Conservation (phyloP, 2,329 filamentous ascomycete genomes). For the Alternaria tenuissima region DNA sequence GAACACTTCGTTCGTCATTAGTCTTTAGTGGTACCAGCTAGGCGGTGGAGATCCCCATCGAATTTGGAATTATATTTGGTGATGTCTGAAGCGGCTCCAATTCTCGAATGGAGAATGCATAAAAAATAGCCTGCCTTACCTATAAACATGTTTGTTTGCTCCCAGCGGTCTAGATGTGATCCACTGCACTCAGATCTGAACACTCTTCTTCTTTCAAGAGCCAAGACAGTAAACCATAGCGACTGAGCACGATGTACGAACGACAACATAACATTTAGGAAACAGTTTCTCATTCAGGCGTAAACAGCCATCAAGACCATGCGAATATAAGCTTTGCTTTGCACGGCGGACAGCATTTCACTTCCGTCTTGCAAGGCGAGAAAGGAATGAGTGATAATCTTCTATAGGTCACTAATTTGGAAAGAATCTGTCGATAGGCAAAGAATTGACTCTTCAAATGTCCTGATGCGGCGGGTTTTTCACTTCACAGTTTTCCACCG, state of each 20-base stretch:
- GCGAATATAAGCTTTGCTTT: background rate
- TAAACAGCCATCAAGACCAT: background rate
- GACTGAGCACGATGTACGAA: background rate
- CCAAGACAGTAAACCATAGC: no score
- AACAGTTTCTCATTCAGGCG: background rate
- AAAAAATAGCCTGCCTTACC: no score
- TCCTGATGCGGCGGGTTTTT: background rate
- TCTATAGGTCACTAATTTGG: background rate
- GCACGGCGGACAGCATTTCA: background rate
- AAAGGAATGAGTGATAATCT: background rate
- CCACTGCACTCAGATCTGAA: background rate
- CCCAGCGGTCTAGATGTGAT: background rate
- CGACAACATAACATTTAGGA: background rate
- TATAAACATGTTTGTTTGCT: background rate
- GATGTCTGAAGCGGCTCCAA: no score
- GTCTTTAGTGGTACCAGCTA: no score
- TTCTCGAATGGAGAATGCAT: no score
- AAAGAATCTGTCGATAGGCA: background rate
- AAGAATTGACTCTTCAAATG: background rate
- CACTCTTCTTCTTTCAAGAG: background rate
- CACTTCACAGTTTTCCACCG: background rate
- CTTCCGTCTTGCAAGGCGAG: background rate
- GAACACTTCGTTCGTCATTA: no score
- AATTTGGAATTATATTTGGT: no score
- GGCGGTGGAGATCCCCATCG: no score